These are phyloP conservation scores for Myxozyma neotropica DNA, from an alignment of 805 yeast species.

Conservation along the genomic window DNA sequence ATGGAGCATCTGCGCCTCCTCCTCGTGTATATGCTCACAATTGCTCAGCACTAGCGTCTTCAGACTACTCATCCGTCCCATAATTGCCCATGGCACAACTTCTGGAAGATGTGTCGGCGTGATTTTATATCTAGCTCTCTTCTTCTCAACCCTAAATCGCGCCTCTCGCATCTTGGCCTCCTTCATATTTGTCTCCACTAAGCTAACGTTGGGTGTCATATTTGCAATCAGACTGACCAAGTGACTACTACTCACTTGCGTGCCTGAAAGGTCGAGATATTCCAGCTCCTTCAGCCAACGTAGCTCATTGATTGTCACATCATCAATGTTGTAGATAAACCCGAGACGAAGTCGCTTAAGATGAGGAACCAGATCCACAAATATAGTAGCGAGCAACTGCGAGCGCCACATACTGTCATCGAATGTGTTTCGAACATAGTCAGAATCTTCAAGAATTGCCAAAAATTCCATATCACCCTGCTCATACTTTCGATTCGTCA, in stretches of 20 bases:
- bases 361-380: constrained; percentile 10
- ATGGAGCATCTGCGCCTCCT: not conserved
- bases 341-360: constrained; percentile 13
- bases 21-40: constrained; percentile 2
- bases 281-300: constrained; percentile 2
- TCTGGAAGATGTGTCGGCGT: not conserved
- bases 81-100: constrained; percentile 9
- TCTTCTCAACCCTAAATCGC: not conserved
- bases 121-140: not conserved
- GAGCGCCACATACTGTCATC: not conserved
- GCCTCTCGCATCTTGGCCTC: not conserved
- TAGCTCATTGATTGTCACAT: constrained; percentile 1
- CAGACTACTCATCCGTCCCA: constrained; percentile 9
- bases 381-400: constrained; percentile 1
- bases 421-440: not conserved
- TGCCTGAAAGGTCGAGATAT: constrained; percentile 7
- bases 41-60: constrained; percentile 7
- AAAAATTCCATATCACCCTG: not conserved
- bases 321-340: constrained; percentile 11
- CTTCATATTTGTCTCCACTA: not conserved
- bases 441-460: constrained; percentile 1
- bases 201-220: not conserved
- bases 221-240: not conserved
- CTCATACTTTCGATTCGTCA: not conserved
- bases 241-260: not conserved